Percentiles rank a stretch among this genome's conserved stretches.
These are phyloP conservation scores for Inonotus obliquus DNA, from an alignment of 1,284 basidiomycete species.

Conservation along the genomic window DNA sequence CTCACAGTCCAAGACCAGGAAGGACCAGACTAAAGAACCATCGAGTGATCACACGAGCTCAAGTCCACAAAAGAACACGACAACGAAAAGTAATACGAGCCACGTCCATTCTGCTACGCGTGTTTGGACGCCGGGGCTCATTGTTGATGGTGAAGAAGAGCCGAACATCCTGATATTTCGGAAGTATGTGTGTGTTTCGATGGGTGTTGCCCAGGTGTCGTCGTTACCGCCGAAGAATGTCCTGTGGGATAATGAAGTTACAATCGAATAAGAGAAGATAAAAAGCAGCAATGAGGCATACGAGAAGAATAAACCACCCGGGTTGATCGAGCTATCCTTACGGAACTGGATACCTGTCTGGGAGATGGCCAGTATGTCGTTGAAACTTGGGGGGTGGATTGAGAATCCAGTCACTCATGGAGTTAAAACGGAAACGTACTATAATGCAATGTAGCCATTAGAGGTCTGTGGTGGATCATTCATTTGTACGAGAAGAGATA, in stretches of 20 bases:
- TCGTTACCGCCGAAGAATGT: conserved; percentile 74
- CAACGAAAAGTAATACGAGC: conserved; percentile 9
- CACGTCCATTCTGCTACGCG: conserved; percentile 13
- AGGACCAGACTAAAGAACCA: no score
- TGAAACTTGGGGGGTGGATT: conserved; percentile 42
- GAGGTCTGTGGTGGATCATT: conserved; percentile 51
- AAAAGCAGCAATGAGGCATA: conserved; percentile 37
- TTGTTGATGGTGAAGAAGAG: conserved; percentile 5
- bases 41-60: conserved; percentile 12
- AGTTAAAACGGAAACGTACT: conserved; percentile 34
- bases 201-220: conserved; percentile 57
- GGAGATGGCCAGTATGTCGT: conserved; percentile 47
- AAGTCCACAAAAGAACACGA: conserved; percentile 16
- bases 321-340: conserved; percentile 37
- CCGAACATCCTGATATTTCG: conserved; percentile 61
- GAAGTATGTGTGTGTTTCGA: conserved; percentile 61
- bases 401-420: not conserved
- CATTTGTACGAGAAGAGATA: conserved; percentile 53
- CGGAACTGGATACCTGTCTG: conserved; percentile 51
- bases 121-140: conserved; percentile 4
- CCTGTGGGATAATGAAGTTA: conserved; percentile 28
- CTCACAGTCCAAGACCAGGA: no score
- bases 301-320: conserved; percentile 65
- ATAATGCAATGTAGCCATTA: conserved; percentile 54
- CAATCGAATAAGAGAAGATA: no score